Conservation (phyloP, 2,329 filamentous ascomycete genomes). For the Epichloe sylvatica region DNA sequence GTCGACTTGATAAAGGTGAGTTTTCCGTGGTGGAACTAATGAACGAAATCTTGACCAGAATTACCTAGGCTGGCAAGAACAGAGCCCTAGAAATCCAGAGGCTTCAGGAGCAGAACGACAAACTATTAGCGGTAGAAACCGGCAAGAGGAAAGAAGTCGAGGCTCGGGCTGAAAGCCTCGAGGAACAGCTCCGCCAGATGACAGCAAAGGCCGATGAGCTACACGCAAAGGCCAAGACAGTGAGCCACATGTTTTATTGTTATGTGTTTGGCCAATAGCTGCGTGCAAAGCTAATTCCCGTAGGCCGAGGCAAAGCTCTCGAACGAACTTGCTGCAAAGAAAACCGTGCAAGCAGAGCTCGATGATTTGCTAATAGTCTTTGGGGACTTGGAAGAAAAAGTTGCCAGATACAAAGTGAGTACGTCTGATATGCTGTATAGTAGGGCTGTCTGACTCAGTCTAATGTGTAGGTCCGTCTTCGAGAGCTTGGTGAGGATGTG, state of each 20-base stretch:
- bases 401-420: conserved; percentile 57
- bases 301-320: conserved; percentile 20
- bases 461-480: conserved; percentile 38
- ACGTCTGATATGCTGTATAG: not conserved
- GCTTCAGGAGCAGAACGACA: conserved; percentile 27
- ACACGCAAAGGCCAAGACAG: conserved; percentile 13
- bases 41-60: not conserved
- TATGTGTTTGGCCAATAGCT: not conserved
- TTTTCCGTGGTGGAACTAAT: not conserved
- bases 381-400: conserved; percentile 66
- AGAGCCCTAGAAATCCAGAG: conserved; percentile 46
- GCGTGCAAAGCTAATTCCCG: not conserved
- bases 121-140: conserved; percentile 24
- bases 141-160: conserved; percentile 13
- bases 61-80: conserved; percentile 41
- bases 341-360: conserved; percentile 54
- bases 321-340: conserved; percentile 45
- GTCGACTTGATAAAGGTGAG: conserved; percentile 46
- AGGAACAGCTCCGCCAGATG: conserved; percentile 14
- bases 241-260: conserved; percentile 5
- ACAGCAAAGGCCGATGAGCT: conserved; percentile 10
- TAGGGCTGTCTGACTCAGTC: not conserved
- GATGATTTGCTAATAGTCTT: conserved; percentile 75
- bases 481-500: conserved; percentile 53
- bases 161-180: conserved; percentile 12